Evolutionary conservation across 2,329 filamentous ascomycete genomes (phyloP).

Genomic region (Alternaria sp.): DNA sequence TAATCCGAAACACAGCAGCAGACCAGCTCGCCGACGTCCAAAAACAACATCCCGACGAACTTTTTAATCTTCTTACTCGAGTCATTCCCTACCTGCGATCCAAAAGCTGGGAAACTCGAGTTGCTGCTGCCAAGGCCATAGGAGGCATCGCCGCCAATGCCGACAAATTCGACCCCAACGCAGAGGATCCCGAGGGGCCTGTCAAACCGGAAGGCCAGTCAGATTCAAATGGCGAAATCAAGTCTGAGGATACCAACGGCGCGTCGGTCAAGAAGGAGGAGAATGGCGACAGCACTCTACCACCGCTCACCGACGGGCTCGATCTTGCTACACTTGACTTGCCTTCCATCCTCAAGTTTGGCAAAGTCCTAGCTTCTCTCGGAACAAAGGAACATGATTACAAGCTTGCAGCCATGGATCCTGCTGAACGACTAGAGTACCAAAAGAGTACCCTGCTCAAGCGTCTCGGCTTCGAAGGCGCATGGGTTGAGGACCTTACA

Average conservation of each 20-base stretch:
- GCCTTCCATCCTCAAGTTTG: slow-evolving; percentile 79
- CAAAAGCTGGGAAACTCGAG: slow-evolving; percentile 96
- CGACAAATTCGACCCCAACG: slow-evolving; percentile 86
- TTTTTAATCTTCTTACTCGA: slow-evolving; percentile 92
- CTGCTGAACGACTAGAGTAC: slow-evolving; percentile 79
- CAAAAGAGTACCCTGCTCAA: slow-evolving; percentile 88
- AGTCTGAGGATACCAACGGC: slow-evolving; percentile 64
- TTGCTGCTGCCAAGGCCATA: slow-evolving; percentile 90
- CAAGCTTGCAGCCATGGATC: slow-evolving; percentile 80
- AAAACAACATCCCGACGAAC: slow-evolving; percentile 95
- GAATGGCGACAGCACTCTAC: slow-evolving; percentile 55
- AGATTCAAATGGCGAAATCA: slow-evolving; percentile 58
- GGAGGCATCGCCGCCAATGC: slow-evolving; percentile 94
- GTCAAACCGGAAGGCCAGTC: slow-evolving; percentile 63
- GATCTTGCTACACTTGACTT: slow-evolving; percentile 80
- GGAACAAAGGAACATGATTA: slow-evolving; percentile 86
- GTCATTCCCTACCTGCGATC: slow-evolving; percentile 96
- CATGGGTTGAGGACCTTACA: slow-evolving; percentile 85
- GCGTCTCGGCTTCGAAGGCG: slow-evolving; percentile 83
- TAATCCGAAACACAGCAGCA: slow-evolving; percentile 96
- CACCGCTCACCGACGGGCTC: slow-evolving; percentile 68
- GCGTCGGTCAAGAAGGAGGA: slow-evolving; percentile 59
- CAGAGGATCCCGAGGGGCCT: slow-evolving; percentile 66
- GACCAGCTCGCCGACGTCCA: slow-evolving; percentile 98
- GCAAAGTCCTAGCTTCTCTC: slow-evolving; percentile 83